These are phyloP conservation scores for Gaeumannomyces tritici DNA, from an alignment of 2,329 filamentous ascomycete genomes.

Conservation along the genomic window DNA sequence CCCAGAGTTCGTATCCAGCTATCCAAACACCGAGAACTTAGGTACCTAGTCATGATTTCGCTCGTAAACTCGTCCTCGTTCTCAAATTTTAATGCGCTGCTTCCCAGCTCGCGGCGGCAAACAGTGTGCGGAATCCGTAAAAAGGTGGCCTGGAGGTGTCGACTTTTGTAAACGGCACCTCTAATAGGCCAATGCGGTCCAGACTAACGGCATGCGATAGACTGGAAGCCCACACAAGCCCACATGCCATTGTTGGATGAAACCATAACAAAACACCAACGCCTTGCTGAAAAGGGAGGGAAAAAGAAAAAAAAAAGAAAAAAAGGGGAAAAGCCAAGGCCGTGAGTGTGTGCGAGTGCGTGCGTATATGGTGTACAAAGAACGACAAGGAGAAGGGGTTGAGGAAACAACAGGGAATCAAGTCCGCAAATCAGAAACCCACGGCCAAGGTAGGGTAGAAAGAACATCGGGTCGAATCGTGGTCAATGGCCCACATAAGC, in stretches of 20 bases:
- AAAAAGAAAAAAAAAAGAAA: conserved; percentile 3
- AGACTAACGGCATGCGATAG: too few relatives aligned
- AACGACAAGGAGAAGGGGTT: not conserved
- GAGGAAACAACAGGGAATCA: not conserved
- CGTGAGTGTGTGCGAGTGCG: too few relatives aligned
- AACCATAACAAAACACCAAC: not conserved
- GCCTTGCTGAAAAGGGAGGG: conserved; percentile 4
- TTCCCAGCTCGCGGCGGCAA: not conserved
- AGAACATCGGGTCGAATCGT: not conserved
- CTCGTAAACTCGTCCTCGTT: not conserved
- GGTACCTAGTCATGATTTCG: not conserved
- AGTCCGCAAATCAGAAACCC: not conserved
- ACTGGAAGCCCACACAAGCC: not conserved
- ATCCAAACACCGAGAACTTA: not conserved
- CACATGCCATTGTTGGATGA: not conserved
- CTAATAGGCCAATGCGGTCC: not conserved
- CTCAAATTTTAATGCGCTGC: not conserved
- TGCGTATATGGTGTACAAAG: not conserved
- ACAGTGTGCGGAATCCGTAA: not conserved
- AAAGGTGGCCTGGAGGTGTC: not conserved
- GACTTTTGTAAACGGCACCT: not conserved
- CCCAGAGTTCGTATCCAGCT: not conserved
- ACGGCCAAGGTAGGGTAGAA: not conserved
- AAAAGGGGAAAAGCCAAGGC: not conserved
- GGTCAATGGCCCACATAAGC: not conserved